phyloP scores from a whole-genome alignment of 2,329 filamentous ascomycete genomes.

The Colletotrichum tamarilloi region DNA sequence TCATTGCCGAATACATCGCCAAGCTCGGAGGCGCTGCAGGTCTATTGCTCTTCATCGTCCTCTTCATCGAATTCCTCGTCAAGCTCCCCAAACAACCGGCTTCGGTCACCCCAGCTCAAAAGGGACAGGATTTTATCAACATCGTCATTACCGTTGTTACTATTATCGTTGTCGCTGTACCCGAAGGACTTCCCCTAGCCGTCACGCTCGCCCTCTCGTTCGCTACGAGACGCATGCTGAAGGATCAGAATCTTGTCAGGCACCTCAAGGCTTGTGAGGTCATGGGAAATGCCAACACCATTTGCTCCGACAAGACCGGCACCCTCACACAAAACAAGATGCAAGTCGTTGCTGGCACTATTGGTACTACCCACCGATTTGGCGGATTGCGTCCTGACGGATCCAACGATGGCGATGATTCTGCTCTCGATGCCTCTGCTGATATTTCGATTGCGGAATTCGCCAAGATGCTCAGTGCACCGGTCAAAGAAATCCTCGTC shows the following conservation, averaged over 20 bases:
- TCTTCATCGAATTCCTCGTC: slow-evolving; percentile 87
- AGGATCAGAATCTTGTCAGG: slow-evolving; percentile 81
- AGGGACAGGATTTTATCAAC: slow-evolving; percentile 81
- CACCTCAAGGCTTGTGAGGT: slow-evolving; percentile 83
- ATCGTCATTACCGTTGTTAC: slow-evolving; percentile 84
- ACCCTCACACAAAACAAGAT: slow-evolving; percentile 77
- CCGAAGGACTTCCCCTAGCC: slow-evolving; percentile 80
- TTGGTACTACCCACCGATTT: slow-evolving; percentile 68
- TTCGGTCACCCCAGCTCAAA: slow-evolving; percentile 69
- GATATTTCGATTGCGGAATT: slow-evolving; percentile 60
- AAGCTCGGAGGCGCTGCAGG: slow-evolving; percentile 82
- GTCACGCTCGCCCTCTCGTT: slow-evolving; percentile 83
- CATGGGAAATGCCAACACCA: slow-evolving; percentile 82
- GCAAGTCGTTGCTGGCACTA: slow-evolving; percentile 71
- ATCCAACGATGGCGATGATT: slow-evolving; percentile 39
- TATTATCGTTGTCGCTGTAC: slow-evolving; percentile 83
- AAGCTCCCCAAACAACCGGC: slow-evolving; percentile 65
- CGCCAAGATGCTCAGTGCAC: slow-evolving; percentile 54
- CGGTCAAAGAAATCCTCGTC: slow-evolving; percentile 64
- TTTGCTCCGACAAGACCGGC: slow-evolving; percentile 76
- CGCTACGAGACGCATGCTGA: slow-evolving; percentile 81
- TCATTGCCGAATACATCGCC: slow-evolving; percentile 81
- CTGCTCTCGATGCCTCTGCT: slow-evolving; percentile 43
- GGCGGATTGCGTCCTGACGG: slow-evolving; percentile 51
- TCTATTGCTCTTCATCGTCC: slow-evolving; percentile 82